phyloP scores from a whole-genome alignment of 164 flowering plant genomes.

The Santalum album region DNA sequence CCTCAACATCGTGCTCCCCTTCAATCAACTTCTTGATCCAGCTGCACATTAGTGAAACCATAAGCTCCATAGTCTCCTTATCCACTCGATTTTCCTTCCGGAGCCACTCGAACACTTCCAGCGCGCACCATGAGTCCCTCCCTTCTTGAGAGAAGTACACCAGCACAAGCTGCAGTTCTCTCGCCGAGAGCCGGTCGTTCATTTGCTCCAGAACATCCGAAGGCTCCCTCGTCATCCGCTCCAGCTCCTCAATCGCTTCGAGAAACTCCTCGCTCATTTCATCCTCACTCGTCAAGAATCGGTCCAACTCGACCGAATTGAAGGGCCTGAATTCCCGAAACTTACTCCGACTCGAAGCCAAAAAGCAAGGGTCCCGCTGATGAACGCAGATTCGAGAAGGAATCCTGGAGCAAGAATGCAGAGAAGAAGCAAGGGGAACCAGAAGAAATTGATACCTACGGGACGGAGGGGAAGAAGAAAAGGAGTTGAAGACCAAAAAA shows the following conservation, averaged over 20 bases:
- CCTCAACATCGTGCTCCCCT: constrained; percentile 39
- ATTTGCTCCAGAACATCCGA: constrained; percentile 78
- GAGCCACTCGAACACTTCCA: constrained; percentile 96
- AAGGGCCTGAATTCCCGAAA: constrained; percentile 28
- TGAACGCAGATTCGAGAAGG: not conserved
- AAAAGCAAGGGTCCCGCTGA: constrained; percentile 12
- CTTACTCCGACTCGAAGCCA: constrained; percentile 14
- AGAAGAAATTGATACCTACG: too few species aligned
- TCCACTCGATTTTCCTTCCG: constrained; percentile 77
- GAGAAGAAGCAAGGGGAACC: too few species aligned
- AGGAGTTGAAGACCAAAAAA: too few species aligned
- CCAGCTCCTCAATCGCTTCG: constrained; percentile 86
- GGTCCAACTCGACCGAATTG: constrained; percentile 49
- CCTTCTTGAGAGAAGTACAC: constrained; percentile 93
- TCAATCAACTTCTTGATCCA: constrained; percentile 81
- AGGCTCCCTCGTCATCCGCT: constrained; percentile 80
- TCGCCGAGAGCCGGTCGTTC: constrained; percentile 57
- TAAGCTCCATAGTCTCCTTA: constrained; percentile 87
- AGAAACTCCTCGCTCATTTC: constrained; percentile 73
- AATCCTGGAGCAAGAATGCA: too few species aligned
- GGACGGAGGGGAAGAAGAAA: too few species aligned
- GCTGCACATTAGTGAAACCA: constrained; percentile 90
- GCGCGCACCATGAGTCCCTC: constrained; percentile 90
- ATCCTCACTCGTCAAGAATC: constrained; percentile 44
- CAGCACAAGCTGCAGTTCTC: constrained; percentile 76